phyloP scores from a whole-genome alignment of 495 filamentous ascomycete genomes.

The Aspergillus cristatus region DNA sequence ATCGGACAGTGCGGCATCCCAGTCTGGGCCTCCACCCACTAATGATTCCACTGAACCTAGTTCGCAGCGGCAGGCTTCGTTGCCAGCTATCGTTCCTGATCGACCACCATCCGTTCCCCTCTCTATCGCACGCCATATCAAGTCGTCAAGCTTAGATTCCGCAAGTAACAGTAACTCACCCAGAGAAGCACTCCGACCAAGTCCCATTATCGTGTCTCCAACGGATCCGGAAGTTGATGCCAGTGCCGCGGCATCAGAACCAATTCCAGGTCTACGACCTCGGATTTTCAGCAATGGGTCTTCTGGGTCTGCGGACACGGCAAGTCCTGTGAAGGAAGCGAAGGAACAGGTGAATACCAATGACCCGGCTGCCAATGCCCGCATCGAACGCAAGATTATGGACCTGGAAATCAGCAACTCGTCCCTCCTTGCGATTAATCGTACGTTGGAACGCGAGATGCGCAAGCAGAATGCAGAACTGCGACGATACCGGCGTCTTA shows the following conservation, averaged over 20 bases:
- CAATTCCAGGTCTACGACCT: slow-evolving; percentile 26
- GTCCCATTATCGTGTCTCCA: slow-evolving; percentile 23
- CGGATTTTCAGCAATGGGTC: slow-evolving; percentile 35
- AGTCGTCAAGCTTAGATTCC: slow-evolving; percentile 34
- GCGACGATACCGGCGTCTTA: slow-evolving; percentile 71
- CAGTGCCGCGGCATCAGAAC: slow-evolving; percentile 17
- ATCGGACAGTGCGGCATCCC: slow-evolving; percentile 16
- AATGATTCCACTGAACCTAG: slow-evolving; percentile 14
- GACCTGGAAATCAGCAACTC: slow-evolving; percentile 98
- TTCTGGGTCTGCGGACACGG: slow-evolving; percentile 21
- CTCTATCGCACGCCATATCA: slow-evolving; percentile 23
- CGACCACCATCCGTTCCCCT: slow-evolving; percentile 9
- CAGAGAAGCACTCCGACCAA: slow-evolving; percentile 24
- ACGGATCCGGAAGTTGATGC: slow-evolving; percentile 14
- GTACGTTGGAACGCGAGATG: slow-evolving; percentile 82
- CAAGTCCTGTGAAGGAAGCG: slow-evolving; percentile 28
- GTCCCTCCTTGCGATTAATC: slow-evolving; percentile 92
- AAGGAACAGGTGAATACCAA: slow-evolving; percentile 38
- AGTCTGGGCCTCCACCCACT: neutral
- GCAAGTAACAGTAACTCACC: slow-evolving; percentile 9
- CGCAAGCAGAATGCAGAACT: slow-evolving; percentile 85
- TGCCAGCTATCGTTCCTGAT: slow-evolving; percentile 13
- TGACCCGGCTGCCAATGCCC: slow-evolving; percentile 71
- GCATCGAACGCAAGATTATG: slow-evolving; percentile 87
- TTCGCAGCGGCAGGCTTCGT: slow-evolving; percentile 13